These are phyloP conservation scores for Mycena belliarum DNA, from an alignment of 768 basidiomycete species.

Conservation along the genomic window DNA sequence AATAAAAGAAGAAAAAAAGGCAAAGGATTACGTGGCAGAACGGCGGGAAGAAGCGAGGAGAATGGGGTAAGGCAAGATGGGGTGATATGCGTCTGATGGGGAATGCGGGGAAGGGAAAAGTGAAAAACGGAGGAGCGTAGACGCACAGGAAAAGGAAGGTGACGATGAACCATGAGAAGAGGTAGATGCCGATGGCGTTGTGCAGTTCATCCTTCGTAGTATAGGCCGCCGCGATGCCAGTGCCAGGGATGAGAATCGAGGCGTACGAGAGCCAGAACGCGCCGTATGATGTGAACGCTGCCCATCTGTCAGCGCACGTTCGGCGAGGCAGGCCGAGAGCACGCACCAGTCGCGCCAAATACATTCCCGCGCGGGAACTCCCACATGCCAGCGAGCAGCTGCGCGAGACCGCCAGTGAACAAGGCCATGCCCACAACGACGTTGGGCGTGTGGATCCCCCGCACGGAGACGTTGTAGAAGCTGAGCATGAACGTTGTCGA, in stretches of 20 bases:
- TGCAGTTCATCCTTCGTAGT: slow-evolving; percentile 35
- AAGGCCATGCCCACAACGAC: slow-evolving; percentile 85
- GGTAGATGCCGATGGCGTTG: slow-evolving; percentile 70
- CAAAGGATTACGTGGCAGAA: too few species aligned
- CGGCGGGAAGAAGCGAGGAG: too few species aligned
- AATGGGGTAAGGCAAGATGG: too few species aligned
- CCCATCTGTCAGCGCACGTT: too few species aligned
- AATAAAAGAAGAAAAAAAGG: too few species aligned
- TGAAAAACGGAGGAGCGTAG: neutral
- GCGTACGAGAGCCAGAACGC: slow-evolving; percentile 90
- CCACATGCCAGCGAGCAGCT: slow-evolving; percentile 91
- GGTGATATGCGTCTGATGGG: too few species aligned
- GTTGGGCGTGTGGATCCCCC: slow-evolving; percentile 59
- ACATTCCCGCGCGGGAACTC: slow-evolving; percentile 70
- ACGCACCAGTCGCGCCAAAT: slow-evolving; percentile 72
- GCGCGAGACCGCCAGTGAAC: slow-evolving; percentile 81
- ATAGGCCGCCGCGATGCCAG: slow-evolving; percentile 63
- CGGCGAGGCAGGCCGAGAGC: slow-evolving; percentile 37
- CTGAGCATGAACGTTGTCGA: slow-evolving; percentile 82
- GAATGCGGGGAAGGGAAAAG: neutral
- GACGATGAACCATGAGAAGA: slow-evolving; percentile 72
- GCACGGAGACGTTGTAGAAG: slow-evolving; percentile 63
- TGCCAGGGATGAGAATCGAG: slow-evolving; percentile 67
- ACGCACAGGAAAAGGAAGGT: slow-evolving; percentile 68
- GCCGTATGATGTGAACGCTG: slow-evolving; percentile 82